A percentile compares a stretch with the other conserved stretches of the same genome.
phyloP scores from a whole-genome alignment of 1,284 basidiomycete species.

The Cystobasidium sp. region DNA sequence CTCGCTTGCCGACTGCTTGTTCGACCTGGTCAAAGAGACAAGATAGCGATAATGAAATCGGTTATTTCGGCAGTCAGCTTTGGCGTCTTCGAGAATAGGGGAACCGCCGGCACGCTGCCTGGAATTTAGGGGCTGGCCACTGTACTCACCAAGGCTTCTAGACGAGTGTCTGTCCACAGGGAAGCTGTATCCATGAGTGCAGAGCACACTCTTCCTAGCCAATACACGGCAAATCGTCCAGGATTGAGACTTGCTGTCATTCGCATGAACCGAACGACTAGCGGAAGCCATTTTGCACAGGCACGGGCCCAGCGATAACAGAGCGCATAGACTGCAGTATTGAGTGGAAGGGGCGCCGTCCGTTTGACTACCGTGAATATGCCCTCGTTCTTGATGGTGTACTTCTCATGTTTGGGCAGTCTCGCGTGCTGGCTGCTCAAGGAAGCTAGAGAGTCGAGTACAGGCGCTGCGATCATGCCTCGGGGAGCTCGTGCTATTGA shows the following conservation, averaged over 20 bases:
- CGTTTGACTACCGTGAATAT: conserved; percentile 18
- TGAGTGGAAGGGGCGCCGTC: conserved; percentile 3
- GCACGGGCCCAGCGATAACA: conserved; percentile 8
- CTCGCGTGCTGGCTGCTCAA: background rate
- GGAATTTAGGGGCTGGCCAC: background rate
- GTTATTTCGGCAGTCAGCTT: background rate
- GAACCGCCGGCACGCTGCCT: background rate
- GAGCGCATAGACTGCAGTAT: conserved; percentile 2
- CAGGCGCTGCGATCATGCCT: conserved; percentile 5
- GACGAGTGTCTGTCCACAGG: conserved; percentile 3
- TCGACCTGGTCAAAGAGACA: background rate
- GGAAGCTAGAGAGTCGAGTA: conserved; percentile 2
- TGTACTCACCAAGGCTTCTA: conserved; percentile 18
- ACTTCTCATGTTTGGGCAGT: conserved; percentile 5
- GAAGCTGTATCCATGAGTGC: background rate
- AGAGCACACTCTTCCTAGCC: background rate
- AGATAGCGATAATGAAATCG: background rate
- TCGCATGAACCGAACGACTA: conserved; percentile 13
- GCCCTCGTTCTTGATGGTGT: conserved; percentile 8
- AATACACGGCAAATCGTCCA: conserved; percentile 13
- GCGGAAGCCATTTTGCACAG: background rate
- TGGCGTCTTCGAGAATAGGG: background rate
- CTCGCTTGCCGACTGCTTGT: conserved; percentile 16
- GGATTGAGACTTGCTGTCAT: background rate
- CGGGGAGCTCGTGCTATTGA: background rate